Evolutionary conservation across 2,329 filamentous ascomycete genomes (phyloP).

Genomic region (Aspergillus novofumigatus): DNA sequence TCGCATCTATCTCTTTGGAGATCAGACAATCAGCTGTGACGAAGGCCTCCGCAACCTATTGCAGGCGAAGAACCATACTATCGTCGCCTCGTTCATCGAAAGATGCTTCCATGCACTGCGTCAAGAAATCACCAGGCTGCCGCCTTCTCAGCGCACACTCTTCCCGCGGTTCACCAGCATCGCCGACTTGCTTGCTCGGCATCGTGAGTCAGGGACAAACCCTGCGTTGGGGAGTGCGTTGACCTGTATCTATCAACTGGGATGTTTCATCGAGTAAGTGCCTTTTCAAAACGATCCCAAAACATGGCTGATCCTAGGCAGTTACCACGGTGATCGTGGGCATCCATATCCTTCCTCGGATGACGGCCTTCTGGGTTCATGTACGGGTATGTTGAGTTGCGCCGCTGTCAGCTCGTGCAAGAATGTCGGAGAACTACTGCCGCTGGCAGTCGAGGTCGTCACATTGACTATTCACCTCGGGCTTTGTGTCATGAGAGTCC

Average conservation of each 20-base stretch:
- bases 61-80: constrained; percentile 39
- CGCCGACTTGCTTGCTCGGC: constrained; percentile 34
- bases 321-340: constrained; percentile 41
- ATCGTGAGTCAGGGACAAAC: constrained; percentile 30
- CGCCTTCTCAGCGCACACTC: constrained; percentile 30
- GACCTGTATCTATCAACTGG: constrained; percentile 42
- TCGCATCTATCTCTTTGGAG: constrained; percentile 44
- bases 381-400: constrained; percentile 41
- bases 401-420: constrained; percentile 38
- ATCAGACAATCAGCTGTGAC: constrained; percentile 43
- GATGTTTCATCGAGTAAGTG: constrained; percentile 42
- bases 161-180: constrained; percentile 40
- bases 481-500: constrained; percentile 35
- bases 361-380: constrained; percentile 38
- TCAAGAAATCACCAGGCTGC: constrained; percentile 34
- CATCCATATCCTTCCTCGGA: constrained; percentile 37
- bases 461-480: constrained; percentile 43
- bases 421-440: constrained; percentile 40
- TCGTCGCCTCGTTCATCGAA: constrained; percentile 42
- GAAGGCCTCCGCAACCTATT: constrained; percentile 39
- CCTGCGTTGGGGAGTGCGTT: constrained; percentile 42
- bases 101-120: constrained; percentile 40
- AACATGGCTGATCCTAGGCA: constrained; percentile 18
- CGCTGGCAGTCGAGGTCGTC: constrained; percentile 40
- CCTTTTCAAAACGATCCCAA: neutral